phyloP scores from a whole-genome alignment of 2,329 filamentous ascomycete species.

The Zymoseptoria brevis region DNA sequence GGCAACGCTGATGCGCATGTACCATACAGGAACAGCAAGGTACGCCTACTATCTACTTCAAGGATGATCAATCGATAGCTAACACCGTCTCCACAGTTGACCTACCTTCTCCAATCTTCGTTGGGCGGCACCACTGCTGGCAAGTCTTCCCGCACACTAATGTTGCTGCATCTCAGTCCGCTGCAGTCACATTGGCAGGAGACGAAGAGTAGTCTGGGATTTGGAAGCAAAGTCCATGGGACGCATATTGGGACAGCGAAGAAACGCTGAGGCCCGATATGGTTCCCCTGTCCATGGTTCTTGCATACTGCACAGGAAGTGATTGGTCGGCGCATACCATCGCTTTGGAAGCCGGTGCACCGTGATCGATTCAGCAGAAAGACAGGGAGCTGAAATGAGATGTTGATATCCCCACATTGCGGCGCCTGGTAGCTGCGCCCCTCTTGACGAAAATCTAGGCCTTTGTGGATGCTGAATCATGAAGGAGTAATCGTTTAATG shows the following conservation, averaged over 20 bases:
- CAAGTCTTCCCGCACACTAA: constrained; percentile 73
- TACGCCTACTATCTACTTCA: constrained; percentile 31
- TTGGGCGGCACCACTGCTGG: constrained; percentile 67
- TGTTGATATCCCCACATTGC: background rate
- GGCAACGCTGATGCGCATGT: constrained; percentile 60
- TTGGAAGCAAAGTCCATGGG: constrained; percentile 87
- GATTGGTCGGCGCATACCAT: no score
- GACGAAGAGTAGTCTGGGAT: constrained; percentile 88
- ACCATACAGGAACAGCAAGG: constrained; percentile 92
- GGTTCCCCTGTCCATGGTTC: background rate
- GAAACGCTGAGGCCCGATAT: constrained; percentile 29
- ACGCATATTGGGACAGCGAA: constrained; percentile 88
- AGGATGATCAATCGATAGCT: background rate
- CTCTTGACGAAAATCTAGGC: background rate
- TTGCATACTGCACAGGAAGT: background rate
- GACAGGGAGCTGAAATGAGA: background rate
- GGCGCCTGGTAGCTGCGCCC: no score
- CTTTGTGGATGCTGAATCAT: background rate
- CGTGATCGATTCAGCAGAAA: no score
- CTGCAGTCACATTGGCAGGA: constrained; percentile 84
- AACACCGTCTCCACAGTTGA: constrained; percentile 51
- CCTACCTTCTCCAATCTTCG: constrained; percentile 89
- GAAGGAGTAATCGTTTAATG: background rate
- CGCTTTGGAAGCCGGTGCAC: no score
- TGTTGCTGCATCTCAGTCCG: constrained; percentile 98